Evolutionary conservation across 1,284 basidiomycete genomes (phyloP), one percentile per base, ranked within the genome.

Genomic region (Ceratobasidium sp.): DNA sequence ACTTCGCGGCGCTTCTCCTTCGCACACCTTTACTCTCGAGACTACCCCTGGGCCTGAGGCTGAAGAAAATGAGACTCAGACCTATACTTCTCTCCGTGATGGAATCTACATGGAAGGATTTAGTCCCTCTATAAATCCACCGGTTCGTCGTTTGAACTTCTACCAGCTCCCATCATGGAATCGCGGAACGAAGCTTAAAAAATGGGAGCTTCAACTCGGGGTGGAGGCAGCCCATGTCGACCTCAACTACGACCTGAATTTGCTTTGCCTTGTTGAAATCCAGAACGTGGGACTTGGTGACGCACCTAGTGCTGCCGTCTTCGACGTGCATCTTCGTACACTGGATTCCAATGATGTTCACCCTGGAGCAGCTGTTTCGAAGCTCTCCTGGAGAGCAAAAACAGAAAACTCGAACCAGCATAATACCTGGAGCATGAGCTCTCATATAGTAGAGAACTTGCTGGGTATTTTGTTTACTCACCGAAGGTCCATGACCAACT

Each of bases 81-180:
- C n/a, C 33, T 38, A 13, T 62, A 40, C 59, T 42, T 3, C 38
- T 1, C 38, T 73, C 9, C 48, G 59, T 46, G 70, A 52, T 4
- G 70, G 70, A 5, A 20, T 50, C 1, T 73, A 73, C 28, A 44
- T 40, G 20, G 42, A 59, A 28, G 70, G 70, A 13, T 73, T 59
- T 23, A 17, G 56, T 40, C 9, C 59, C 17, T 5, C 17, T 13
- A 38, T 20, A 40, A 28, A 15, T 12, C 10, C 6, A 1, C 40
- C 28, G 20, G 48, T 46, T 17, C 70, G 44, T 38, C 23, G 44
- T 40, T 20, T 73, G 48, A 28, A 62, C 23, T 28, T 73, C 3
- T 50, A 73, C 26, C 70, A 38, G 23, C 70, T 73, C 3, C 70
- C 70, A 6, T 73, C 70, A 1, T 57, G 44, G 42, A 73, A 73